Conservation (phyloP, 2,329 filamentous ascomycete genomes). For the Sarocladium strictum region DNA sequence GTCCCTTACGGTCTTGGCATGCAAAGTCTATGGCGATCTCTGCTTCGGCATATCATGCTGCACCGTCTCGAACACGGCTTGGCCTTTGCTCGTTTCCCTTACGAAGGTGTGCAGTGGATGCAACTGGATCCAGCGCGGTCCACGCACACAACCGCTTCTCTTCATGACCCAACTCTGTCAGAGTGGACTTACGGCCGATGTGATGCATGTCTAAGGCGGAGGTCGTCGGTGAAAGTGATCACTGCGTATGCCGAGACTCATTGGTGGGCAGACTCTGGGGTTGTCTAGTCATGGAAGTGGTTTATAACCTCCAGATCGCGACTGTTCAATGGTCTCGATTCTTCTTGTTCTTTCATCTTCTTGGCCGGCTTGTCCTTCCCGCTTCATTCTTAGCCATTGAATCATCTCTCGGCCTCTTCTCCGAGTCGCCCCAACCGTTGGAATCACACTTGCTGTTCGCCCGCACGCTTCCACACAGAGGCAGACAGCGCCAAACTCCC, state of each 20-base stretch:
- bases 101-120: background rate
- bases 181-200: background rate
- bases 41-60: background rate
- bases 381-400: background rate
- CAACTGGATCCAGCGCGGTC: background rate
- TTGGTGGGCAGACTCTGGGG: background rate
- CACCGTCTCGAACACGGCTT: background rate
- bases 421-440: background rate
- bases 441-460: background rate
- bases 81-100: background rate
- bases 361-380: background rate
- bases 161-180: background rate
- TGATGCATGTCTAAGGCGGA: background rate
- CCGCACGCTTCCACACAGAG: background rate
- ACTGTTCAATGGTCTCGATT: background rate
- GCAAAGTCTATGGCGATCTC: background rate
- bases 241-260: constrained; percentile 6
- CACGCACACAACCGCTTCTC: background rate
- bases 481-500: background rate
- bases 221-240: background rate
- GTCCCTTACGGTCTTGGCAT: background rate
- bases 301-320: background rate
- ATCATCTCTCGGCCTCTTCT: background rate
- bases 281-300: background rate
- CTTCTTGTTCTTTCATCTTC: background rate